Conservation (phyloP, 768 basidiomycete species). For the Asterophora parasitica region DNA sequence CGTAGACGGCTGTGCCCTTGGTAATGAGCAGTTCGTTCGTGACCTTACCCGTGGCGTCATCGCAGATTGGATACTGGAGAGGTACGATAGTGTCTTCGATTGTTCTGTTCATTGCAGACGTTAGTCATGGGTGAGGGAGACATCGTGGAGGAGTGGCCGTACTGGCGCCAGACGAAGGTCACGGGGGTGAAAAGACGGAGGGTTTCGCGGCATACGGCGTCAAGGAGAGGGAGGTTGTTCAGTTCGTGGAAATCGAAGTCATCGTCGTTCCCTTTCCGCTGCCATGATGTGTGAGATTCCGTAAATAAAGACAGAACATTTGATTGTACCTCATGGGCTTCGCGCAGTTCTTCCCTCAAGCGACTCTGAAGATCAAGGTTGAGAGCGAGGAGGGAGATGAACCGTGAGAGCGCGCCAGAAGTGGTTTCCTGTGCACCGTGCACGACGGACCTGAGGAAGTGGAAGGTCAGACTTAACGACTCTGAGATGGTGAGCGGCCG, state of each 20-base stretch:
- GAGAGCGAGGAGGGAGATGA: slow-evolving; percentile 22
- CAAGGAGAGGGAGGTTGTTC: slow-evolving; percentile 29
- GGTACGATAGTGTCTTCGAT: slow-evolving; percentile 31
- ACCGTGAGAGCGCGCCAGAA: slow-evolving; percentile 23
- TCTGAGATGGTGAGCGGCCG: too few species aligned
- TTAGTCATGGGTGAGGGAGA: background rate
- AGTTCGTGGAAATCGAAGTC: slow-evolving; percentile 34
- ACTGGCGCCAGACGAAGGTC: slow-evolving; percentile 28
- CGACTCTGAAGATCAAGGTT: slow-evolving; percentile 25
- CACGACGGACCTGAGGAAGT: slow-evolving; percentile 22
- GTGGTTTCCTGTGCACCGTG: slow-evolving; percentile 34
- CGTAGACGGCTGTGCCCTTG: slow-evolving; percentile 29
- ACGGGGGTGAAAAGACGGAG: slow-evolving; percentile 25
- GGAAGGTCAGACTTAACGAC: too few species aligned
- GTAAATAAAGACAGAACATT: background rate
- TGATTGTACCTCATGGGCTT: slow-evolving; percentile 12
- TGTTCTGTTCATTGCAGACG: slow-evolving; percentile 15
- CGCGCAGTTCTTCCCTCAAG: slow-evolving; percentile 21
- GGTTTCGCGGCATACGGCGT: slow-evolving; percentile 35
- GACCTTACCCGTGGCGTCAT: slow-evolving; percentile 20
- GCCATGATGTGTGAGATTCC: too few species aligned
- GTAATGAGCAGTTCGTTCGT: slow-evolving; percentile 30
- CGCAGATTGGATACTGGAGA: slow-evolving; percentile 26
- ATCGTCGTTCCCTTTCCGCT: slow-evolving; percentile 18
- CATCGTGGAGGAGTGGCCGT: slow-evolving; percentile 6